Percentiles rank a stretch among this genome's conserved stretches.
Conservation (phyloP, 345 rosid genomes). For the Passiflora organensis region DNA sequence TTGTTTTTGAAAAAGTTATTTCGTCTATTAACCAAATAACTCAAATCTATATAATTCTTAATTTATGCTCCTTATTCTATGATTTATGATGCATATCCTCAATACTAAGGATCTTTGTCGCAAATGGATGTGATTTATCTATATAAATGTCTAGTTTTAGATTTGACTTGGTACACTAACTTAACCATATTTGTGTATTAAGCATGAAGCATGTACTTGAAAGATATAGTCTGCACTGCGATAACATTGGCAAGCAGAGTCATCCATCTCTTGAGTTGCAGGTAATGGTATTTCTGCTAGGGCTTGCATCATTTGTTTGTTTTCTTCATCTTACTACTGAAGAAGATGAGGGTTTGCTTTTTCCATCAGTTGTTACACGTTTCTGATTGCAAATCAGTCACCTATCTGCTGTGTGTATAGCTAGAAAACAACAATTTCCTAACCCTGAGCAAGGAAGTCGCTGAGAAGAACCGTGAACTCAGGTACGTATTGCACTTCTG, state of each 20-base stretch:
- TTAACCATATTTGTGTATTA: slow-evolving; percentile 1
- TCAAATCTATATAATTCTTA: too few relatives aligned
- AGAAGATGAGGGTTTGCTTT: not conserved
- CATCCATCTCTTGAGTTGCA: slow-evolving; percentile 54
- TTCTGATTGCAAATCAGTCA: not conserved
- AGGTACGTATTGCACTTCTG: slow-evolving; percentile 23
- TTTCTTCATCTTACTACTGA: too few relatives aligned
- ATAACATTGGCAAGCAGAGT: slow-evolving; percentile 34
- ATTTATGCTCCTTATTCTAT: too few relatives aligned
- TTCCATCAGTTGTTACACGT: not conserved
- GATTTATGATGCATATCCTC: too few relatives aligned
- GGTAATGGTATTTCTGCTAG: slow-evolving; percentile 31
- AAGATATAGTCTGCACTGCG: slow-evolving; percentile 45
- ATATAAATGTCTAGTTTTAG: not conserved
- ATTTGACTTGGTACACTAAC: not conserved
- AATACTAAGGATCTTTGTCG: too few relatives aligned
- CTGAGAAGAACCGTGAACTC: slow-evolving; percentile 46
- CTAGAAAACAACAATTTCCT: slow-evolving; percentile 37
- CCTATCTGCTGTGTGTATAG: slow-evolving; percentile 14
- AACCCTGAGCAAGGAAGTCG: slow-evolving; percentile 47
- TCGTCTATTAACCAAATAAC: too few relatives aligned
- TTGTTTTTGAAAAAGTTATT: too few relatives aligned
- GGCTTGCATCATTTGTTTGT: too few relatives aligned
- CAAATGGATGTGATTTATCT: too few relatives aligned
- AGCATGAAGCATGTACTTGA: slow-evolving; percentile 47